phyloP scores from a whole-genome alignment of 2,329 filamentous ascomycete species.

The Ceratocystiopsis minuta region DNA sequence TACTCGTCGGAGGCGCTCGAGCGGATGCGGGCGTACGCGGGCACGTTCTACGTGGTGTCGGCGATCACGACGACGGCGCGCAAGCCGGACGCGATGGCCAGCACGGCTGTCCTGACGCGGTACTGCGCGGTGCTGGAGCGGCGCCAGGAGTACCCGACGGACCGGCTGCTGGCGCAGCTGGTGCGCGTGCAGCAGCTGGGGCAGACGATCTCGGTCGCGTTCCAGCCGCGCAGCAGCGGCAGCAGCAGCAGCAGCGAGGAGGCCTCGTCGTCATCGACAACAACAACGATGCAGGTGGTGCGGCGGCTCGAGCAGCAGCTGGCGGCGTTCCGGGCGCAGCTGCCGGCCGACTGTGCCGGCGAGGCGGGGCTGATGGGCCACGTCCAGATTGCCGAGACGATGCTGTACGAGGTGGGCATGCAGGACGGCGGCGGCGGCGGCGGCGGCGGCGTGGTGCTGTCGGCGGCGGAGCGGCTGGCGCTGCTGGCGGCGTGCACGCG shows the following conservation, averaged over 20 bases:
- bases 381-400: constrained; percentile 25
- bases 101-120: constrained; percentile 23
- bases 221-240: too few relatives aligned
- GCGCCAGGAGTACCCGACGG: constrained; percentile 24
- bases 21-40: constrained; percentile 27
- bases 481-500: constrained; percentile 27
- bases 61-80: constrained; percentile 23
- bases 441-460: constrained; percentile 12
- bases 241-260: too few relatives aligned
- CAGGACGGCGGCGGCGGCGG: constrained; percentile 16
- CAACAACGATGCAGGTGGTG: too few relatives aligned
- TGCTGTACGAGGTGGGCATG: constrained; percentile 28
- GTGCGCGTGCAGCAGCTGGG: constrained; percentile 29
- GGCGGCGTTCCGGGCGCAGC: too few relatives aligned
- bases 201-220: constrained; percentile 26
- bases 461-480: constrained; percentile 22
- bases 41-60: constrained; percentile 32
- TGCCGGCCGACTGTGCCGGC: too few relatives aligned
- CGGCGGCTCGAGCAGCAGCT: too few relatives aligned
- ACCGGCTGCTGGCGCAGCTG: constrained; percentile 26
- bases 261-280: too few relatives aligned
- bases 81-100: constrained; percentile 29
- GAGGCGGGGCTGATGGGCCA: constrained; percentile 19
- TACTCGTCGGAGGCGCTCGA: constrained; percentile 12
- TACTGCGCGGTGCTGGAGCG: constrained; percentile 25